phyloP scores from a whole-genome alignment of 768 basidiomycete genomes.

The Tremella fuciformis region DNA sequence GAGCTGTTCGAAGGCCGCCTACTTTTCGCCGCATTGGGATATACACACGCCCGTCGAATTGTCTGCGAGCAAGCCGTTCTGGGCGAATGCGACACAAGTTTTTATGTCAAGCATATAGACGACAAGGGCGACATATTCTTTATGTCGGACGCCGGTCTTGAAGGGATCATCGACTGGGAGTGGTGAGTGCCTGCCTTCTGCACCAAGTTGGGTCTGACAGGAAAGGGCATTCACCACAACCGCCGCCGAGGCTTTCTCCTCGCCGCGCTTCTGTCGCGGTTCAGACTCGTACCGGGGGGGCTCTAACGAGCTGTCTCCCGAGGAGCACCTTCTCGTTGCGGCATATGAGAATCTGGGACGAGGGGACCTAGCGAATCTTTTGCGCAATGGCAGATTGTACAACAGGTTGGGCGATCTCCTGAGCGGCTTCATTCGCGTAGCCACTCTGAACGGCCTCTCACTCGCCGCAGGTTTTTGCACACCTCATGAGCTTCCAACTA shows the following conservation, averaged over 20 bases:
- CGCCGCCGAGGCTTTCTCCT: not conserved
- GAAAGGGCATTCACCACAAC: not conserved
- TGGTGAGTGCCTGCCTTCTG: not conserved
- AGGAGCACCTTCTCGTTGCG: not conserved
- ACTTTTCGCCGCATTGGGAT: not conserved
- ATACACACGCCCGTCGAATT: not conserved
- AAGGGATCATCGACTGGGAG: not conserved
- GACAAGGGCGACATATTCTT: not conserved
- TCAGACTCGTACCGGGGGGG: not conserved
- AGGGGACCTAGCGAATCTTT: slow-evolving; percentile 3
- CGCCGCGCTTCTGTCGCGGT: not conserved
- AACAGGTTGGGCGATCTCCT: too few species aligned
- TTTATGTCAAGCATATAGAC: not conserved
- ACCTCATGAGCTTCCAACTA: too few species aligned
- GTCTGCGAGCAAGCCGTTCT: not conserved
- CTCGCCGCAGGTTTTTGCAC: too few species aligned
- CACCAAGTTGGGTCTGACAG: not conserved
- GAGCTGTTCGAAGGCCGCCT: not conserved
- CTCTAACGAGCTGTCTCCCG: not conserved
- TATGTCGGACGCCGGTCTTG: not conserved
- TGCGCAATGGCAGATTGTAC: slow-evolving; percentile 13
- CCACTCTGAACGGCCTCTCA: too few species aligned
- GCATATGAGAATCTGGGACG: not conserved
- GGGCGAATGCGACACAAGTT: not conserved
- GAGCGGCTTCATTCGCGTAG: too few species aligned